Conservation (phyloP, 23 red algal genomes). For the Gracilaria domingensis region DNA sequence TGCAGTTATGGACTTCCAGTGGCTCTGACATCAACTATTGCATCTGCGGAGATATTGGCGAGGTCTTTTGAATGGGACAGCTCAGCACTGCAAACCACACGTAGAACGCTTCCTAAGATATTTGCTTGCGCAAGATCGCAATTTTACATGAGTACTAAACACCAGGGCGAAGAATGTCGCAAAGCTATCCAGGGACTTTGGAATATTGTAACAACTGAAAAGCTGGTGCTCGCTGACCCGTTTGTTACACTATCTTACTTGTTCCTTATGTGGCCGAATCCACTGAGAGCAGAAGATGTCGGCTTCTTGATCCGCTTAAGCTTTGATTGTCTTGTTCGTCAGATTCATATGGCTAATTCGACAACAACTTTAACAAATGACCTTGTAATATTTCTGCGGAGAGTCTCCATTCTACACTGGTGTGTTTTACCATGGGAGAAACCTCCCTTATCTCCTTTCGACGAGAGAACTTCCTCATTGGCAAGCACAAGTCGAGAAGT, state of each 20-base stretch:
- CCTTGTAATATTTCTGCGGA: neutral
- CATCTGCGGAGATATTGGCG: conserved; percentile 50
- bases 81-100: neutral
- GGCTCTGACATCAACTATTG: conserved; percentile 29
- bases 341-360: neutral
- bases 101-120: conserved; percentile 29
- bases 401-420: conserved; percentile 19
- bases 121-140: conserved; percentile 15
- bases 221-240: neutral
- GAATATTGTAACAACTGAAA: neutral
- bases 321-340: conserved; percentile 1
- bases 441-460: neutral
- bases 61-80: conserved; percentile 14
- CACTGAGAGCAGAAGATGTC: neutral
- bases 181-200: conserved; percentile 32
- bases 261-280: conserved; percentile 10
- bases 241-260: conserved; percentile 2
- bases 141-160: neutral
- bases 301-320: conserved; percentile 1
- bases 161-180: neutral
- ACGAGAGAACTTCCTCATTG: neutral
- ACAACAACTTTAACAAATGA: neutral
- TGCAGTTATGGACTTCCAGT: conserved; percentile 5
- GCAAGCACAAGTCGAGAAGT: neutral
- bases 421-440: neutral